Conservation (phyloP, 208 protist genomes). For the Trypanosoma scelopori region DNA sequence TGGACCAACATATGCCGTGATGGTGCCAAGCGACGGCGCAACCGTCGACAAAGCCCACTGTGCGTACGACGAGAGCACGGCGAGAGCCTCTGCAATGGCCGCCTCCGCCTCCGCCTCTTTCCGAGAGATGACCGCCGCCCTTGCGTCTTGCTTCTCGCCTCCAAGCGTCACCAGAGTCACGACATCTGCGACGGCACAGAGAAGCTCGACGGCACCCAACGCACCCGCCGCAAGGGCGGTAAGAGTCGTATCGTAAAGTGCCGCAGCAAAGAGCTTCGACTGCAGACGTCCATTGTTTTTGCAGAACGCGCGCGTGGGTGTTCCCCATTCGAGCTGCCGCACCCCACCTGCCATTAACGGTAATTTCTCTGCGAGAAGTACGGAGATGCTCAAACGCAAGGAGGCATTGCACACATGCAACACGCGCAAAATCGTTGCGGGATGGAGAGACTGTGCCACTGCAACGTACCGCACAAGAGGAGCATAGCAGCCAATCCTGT, state of each 20-base stretch:
- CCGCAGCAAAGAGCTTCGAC: constrained; percentile 47
- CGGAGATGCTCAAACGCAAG: constrained; percentile 13
- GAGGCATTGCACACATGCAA: constrained; percentile 13
- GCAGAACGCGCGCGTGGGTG: constrained; percentile 8
- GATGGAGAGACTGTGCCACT: constrained; percentile 68
- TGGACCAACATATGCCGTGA: constrained; percentile 68
- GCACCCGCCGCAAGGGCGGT: constrained; percentile 54
- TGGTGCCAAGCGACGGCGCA: constrained; percentile 52
- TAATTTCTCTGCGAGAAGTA: constrained; percentile 44
- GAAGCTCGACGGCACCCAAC: constrained; percentile 47
- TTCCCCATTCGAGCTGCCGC: constrained; percentile 25
- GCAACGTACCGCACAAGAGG: constrained; percentile 46
- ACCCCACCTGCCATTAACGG: constrained; percentile 40
- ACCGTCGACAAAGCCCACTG: constrained; percentile 56
- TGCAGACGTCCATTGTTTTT: constrained; percentile 6
- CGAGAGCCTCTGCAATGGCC: constrained; percentile 24
- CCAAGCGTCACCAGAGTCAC: constrained; percentile 20
- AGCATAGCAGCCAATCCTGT: background rate
- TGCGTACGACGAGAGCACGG: constrained; percentile 51
- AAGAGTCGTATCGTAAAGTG: constrained; percentile 38
- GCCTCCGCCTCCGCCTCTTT: constrained; percentile 32
- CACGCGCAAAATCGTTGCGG: constrained; percentile 49
- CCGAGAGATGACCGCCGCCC: background rate
- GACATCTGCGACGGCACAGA: constrained; percentile 59
- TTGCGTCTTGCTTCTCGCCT: background rate